These are phyloP conservation scores for Coemansia sp. DNA, from an alignment of 192 early-diverging fungal genomes.

Conservation along the genomic window DNA sequence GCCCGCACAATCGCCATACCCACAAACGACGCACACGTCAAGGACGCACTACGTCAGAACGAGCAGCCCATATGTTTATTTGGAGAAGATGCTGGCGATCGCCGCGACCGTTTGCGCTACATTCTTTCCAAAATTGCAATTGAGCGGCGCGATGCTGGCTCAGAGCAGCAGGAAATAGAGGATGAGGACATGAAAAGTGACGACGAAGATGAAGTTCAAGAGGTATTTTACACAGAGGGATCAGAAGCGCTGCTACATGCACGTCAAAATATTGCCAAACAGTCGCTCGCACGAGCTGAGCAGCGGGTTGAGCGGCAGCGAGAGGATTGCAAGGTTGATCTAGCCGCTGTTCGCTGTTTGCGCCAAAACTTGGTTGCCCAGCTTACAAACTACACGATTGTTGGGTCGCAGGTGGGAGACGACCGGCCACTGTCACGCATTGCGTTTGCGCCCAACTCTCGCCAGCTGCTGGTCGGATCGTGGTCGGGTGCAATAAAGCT, in stretches of 20 bases:
- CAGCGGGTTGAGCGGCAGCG: constrained; percentile 64
- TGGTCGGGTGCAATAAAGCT: constrained; percentile 85
- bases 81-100: constrained; percentile 87
- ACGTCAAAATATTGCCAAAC: constrained; percentile 67
- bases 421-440: constrained; percentile 78
- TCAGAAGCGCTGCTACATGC: constrained; percentile 66
- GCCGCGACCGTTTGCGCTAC: constrained; percentile 78
- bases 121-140: constrained; percentile 62
- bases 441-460: constrained; percentile 78
- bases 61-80: constrained; percentile 90
- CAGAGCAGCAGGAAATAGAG: neutral
- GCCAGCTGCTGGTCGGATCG: constrained; percentile 73
- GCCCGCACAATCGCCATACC: constrained; percentile 84
- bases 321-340: constrained; percentile 27
- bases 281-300: constrained; percentile 71
- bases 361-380: constrained; percentile 57
- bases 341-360: constrained; percentile 18
- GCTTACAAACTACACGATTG: constrained; percentile 61
- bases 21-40: constrained; percentile 82
- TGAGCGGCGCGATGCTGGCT: constrained; percentile 2
- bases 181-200: constrained; percentile 23
- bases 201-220: constrained; percentile 58
- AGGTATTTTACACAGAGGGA: constrained; percentile 85
- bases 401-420: constrained; percentile 85
- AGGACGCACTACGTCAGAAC: constrained; percentile 69